These are phyloP conservation scores for Calocera viscosa DNA, from an alignment of 768 basidiomycete genomes.

Conservation along the genomic window DNA sequence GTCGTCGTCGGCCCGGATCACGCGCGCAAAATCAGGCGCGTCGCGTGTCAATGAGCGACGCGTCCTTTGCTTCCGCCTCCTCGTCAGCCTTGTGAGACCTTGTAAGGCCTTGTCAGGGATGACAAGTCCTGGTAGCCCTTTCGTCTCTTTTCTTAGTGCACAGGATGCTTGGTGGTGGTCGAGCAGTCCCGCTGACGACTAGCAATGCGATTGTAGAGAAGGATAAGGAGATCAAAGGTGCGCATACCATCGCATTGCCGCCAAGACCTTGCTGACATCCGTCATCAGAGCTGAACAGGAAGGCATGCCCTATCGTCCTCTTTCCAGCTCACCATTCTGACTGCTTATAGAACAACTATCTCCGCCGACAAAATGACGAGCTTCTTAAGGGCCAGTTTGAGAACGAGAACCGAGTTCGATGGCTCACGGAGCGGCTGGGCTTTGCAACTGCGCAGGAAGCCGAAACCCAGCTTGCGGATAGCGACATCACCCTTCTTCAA, in stretches of 20 bases:
- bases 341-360: background rate
- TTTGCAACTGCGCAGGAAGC: background rate
- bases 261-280: background rate
- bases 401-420: slow-evolving; percentile 7
- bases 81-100: background rate
- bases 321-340: background rate
- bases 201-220: background rate
- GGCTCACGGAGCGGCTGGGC: background rate
- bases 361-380: background rate
- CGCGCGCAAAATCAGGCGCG: slow-evolving; percentile 4
- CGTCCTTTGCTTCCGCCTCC: background rate
- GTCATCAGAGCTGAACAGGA: background rate
- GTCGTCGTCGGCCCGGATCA: slow-evolving; percentile 1
- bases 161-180: background rate
- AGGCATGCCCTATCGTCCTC: background rate
- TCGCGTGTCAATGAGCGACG: slow-evolving; percentile 8
- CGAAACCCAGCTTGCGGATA: slow-evolving; percentile 6
- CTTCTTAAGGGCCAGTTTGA: slow-evolving; percentile 7
- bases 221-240: slow-evolving; percentile 4
- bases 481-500: background rate
- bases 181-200: background rate
- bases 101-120: background rate
- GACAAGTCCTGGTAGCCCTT: background rate
- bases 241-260: background rate
- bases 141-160: background rate